Evolutionary conservation across 2,329 filamentous ascomycete species (phyloP), one percentile per base, ranked within the genome.

Genomic region (Hymenoscyphus scutula): DNA sequence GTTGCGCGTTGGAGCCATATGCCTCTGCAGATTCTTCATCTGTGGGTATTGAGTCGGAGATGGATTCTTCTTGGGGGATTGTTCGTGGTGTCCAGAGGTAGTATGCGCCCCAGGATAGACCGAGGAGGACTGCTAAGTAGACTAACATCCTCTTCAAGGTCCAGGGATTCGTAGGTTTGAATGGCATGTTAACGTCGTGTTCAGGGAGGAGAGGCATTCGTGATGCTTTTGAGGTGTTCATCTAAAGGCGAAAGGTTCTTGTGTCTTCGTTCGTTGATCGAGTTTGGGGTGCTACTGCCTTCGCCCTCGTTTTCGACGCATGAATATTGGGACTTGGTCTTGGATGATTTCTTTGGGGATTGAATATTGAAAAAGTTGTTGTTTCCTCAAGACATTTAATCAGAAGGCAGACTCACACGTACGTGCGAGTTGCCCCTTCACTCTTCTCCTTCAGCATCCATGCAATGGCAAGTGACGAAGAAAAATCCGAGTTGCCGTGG

Each of bases 1-100:
- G 67, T 19, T 62, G 68, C 19, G 65, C 64, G 54, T 67, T 67
- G 15, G 54, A 38, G 29, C 69, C 69, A 32, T 65, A 69, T 59
- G 57, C 37, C 6, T 48, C 56, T 32, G 11, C 5, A 6, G 10
- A 27, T 53, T 34, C 23, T 32, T 30, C 25, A 10, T 7, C 17
- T 19, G 32, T 25, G 19, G n/a, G 37, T 34, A 38, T 29, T 32
- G 38, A n/a, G n/a, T 48, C 27, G 1, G 15, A 25, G 7, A 19
- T 3, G 3, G 17, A 29, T 27, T n/a, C n/a, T 54, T 45, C 32
- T 38, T 59, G 23, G 11, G 11, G 29, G 27, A 19, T 11, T 19
- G n/a, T 19, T 27, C 32, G 7, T 30, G 27, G 34, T 17, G n/a
- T 13, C 19, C 60, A 41, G 7, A 60, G 29, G 27, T 45, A 53